Evolutionary conservation across 2,329 filamentous ascomycete species (phyloP).

Genomic region (Alternaria hordeiaustralica): DNA sequence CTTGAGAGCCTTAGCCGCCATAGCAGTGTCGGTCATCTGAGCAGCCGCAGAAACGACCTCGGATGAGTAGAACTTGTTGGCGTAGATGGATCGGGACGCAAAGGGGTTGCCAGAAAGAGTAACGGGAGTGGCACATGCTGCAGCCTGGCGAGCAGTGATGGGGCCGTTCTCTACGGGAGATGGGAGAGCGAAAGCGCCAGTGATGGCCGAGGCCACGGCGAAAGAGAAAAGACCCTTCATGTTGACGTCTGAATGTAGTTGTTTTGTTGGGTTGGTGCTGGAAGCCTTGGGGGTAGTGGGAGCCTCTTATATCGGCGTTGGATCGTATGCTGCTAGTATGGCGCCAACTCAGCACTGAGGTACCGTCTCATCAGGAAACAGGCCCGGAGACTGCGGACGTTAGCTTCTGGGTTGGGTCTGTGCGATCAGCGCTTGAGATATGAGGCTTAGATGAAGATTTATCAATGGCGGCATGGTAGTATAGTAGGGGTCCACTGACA

Average conservation of each 20-base stretch:
- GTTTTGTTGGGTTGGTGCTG: slow-evolving; percentile 28
- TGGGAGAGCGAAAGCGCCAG: slow-evolving; percentile 43
- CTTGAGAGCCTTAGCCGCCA: slow-evolving; percentile 57
- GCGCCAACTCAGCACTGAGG: slow-evolving; percentile 11
- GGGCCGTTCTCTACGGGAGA: slow-evolving; percentile 42
- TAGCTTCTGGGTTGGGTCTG: slow-evolving; percentile 36
- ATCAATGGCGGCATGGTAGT: slow-evolving; percentile 32
- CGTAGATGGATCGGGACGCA: slow-evolving; percentile 57
- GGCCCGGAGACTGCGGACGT: slow-evolving; percentile 43
- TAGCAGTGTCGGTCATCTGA: slow-evolving; percentile 59
- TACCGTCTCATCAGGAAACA: slow-evolving; percentile 42
- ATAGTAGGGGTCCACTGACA: slow-evolving; percentile 32
- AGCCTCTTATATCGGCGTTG: slow-evolving; percentile 41
- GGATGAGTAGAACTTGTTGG: slow-evolving; percentile 61
- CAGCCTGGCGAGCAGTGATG: slow-evolving; percentile 40
- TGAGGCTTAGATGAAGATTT: slow-evolving; percentile 42
- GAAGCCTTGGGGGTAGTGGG: slow-evolving; percentile 13
- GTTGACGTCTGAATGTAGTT: slow-evolving; percentile 28
- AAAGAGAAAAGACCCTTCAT: slow-evolving; percentile 47
- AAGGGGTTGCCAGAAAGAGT: slow-evolving; percentile 61
- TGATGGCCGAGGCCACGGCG: slow-evolving; percentile 44
- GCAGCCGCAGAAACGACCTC: slow-evolving; percentile 64
- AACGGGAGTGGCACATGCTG: slow-evolving; percentile 44
- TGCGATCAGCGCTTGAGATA: slow-evolving; percentile 34
- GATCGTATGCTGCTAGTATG: slow-evolving; percentile 5